phyloP scores from a whole-genome alignment of 805 yeast species.

The Naumovozyma dairenensis region DNA sequence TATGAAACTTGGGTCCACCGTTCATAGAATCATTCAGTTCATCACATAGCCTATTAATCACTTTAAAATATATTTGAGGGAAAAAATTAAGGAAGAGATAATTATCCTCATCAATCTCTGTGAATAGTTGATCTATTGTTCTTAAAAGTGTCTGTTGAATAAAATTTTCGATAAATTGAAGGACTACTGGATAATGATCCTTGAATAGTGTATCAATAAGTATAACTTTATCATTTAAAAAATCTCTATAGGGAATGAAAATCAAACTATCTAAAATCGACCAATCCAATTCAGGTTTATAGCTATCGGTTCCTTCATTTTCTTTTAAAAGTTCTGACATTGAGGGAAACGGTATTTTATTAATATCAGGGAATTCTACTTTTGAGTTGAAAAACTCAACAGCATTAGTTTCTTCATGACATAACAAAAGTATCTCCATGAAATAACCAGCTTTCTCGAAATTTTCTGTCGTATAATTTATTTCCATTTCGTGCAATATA shows the following conservation, averaged over 20 bases:
- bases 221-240: conserved; percentile 29
- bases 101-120: conserved; percentile 14
- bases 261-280: not conserved
- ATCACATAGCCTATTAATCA: conserved; percentile 26
- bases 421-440: conserved; percentile 28
- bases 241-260: conserved; percentile 17
- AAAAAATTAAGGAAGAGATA: conserved; percentile 19
- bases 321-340: not conserved
- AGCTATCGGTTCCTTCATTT: not conserved
- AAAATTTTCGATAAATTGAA: conserved; percentile 31
- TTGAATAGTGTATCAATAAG: conserved; percentile 33
- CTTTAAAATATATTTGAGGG: conserved; percentile 26
- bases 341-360: not conserved
- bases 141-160: conserved; percentile 30
- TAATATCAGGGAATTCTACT: conserved; percentile 17
- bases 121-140: conserved; percentile 20
- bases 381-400: conserved; percentile 34
- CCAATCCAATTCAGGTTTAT: not conserved
- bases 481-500: conserved; percentile 56
- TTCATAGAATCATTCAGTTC: conserved; percentile 31
- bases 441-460: conserved; percentile 29
- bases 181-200: conserved; percentile 32
- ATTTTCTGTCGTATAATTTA: conserved; percentile 41
- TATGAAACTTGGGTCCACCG: conserved; percentile 29
- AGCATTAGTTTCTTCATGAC: conserved; percentile 31